phyloP scores from a whole-genome alignment of 805 yeast genomes.

The Cyberlindnera amylophila region DNA sequence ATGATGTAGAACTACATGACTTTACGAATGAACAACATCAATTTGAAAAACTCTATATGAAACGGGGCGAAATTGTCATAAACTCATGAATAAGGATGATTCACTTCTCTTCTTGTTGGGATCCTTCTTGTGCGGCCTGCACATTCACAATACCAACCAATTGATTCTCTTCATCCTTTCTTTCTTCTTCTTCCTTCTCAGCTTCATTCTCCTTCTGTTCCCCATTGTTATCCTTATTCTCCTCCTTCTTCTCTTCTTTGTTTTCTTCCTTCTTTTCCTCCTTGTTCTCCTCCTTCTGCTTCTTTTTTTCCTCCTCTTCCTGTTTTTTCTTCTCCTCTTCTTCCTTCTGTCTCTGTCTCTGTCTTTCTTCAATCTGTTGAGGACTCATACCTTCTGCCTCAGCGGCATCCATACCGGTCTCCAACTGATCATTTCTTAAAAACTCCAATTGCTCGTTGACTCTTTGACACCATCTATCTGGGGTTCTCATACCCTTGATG shows the following conservation, averaged over 20 bases:
- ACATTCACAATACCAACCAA: background rate
- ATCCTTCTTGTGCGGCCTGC: background rate
- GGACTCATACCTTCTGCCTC: conserved; percentile 10
- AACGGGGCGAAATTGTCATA: too few species aligned
- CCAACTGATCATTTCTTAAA: conserved; percentile 23
- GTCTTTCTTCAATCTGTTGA: background rate
- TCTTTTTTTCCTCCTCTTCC: conserved; percentile 8
- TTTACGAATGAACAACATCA: too few species aligned
- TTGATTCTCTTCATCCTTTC: background rate
- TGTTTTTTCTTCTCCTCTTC: conserved; percentile 1
- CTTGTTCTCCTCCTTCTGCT: conserved; percentile 1
- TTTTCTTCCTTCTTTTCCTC: background rate
- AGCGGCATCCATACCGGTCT: conserved; percentile 14
- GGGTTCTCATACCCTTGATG: conserved; percentile 35
- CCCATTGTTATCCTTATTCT: background rate
- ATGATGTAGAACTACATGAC: too few species aligned
- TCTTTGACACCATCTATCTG: conserved; percentile 37
- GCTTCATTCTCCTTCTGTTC: conserved; percentile 1
- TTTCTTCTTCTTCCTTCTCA: too few species aligned
- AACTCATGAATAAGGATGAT: too few species aligned
- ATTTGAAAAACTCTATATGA: too few species aligned
- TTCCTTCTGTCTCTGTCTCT: background rate
- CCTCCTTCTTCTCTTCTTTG: conserved; percentile 1
- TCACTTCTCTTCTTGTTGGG: background rate
- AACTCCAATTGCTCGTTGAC: conserved; percentile 35